Conservation (phyloP, 352 stramenopile genomes). For the Globisporangium barbulae region DNA sequence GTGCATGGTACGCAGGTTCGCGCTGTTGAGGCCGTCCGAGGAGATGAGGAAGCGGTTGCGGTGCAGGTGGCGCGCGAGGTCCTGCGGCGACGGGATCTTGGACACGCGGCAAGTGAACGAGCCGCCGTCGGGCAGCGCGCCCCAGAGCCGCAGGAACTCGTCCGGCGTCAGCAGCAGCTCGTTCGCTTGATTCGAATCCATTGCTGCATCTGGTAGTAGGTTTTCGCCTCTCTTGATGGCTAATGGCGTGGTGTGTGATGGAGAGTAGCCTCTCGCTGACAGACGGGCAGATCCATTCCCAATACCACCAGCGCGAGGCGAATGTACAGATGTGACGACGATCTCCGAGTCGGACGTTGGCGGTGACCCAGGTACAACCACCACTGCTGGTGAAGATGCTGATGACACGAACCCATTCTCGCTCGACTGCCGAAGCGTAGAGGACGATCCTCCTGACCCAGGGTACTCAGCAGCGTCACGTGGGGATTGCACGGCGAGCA, state of each 20-base stretch:
- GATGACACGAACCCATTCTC: background rate
- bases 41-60: constrained; percentile 48
- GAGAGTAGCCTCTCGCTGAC: constrained; percentile 3
- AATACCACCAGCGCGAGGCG: background rate
- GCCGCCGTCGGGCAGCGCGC: constrained; percentile 42
- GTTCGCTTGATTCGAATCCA: background rate
- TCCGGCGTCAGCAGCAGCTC: constrained; percentile 19
- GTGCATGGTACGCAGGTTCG: constrained; percentile 41
- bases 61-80: constrained; percentile 46
- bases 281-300: background rate
- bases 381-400: background rate
- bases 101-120: constrained; percentile 66
- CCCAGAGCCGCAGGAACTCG: constrained; percentile 53
- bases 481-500: background rate
- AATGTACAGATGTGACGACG: constrained; percentile 23
- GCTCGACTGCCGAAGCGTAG: constrained; percentile 9
- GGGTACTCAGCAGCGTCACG: background rate
- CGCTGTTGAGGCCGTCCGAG: constrained; percentile 39
- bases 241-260: background rate
- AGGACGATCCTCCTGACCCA: background rate
- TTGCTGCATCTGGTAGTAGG: background rate
- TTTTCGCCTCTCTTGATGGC: background rate
- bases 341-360: constrained; percentile 35
- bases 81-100: constrained; percentile 32
- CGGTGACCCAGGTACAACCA: constrained; percentile 16